Evolutionary conservation across 2,329 filamentous ascomycete species (phyloP).

Genomic region (Zasmidium angulare): DNA sequence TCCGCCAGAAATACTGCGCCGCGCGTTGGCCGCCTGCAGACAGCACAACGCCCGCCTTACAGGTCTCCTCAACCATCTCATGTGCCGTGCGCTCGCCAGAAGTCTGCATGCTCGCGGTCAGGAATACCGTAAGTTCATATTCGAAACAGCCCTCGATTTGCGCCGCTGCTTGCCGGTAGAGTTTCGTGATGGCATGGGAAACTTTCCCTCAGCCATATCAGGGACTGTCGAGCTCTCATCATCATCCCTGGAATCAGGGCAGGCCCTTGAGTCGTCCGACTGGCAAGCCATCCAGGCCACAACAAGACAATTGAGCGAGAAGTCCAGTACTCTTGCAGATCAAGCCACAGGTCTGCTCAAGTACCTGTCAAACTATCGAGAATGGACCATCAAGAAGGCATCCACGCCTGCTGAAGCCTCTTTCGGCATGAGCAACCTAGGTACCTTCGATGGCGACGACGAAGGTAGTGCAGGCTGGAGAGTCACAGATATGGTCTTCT

Average conservation of each 20-base stretch:
- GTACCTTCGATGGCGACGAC: slow-evolving; percentile 35
- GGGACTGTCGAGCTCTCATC: slow-evolving; percentile 13
- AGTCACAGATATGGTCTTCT: slow-evolving; percentile 44
- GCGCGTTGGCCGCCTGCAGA: slow-evolving; percentile 34
- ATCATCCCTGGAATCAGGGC: not conserved
- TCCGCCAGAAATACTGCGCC: slow-evolving; percentile 26
- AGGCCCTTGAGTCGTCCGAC: slow-evolving; percentile 9
- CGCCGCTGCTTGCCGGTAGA: slow-evolving; percentile 35
- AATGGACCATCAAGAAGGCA: slow-evolving; percentile 43
- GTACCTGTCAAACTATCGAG: slow-evolving; percentile 42
- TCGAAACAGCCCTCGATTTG: slow-evolving; percentile 44
- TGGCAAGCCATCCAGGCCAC: slow-evolving; percentile 39
- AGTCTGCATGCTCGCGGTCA: slow-evolving; percentile 24
- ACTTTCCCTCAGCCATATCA: slow-evolving; percentile 29
- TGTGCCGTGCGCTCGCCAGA: slow-evolving; percentile 40
- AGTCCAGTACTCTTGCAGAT: slow-evolving; percentile 36
- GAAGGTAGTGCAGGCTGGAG: slow-evolving; percentile 7
- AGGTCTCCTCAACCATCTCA: slow-evolving; percentile 41
- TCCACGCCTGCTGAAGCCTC: slow-evolving; percentile 41
- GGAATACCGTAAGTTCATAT: slow-evolving; percentile 36
- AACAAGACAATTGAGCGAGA: slow-evolving; percentile 36
- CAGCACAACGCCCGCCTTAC: slow-evolving; percentile 43
- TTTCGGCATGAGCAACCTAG: slow-evolving; percentile 50
- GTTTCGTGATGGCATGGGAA: slow-evolving; percentile 38
- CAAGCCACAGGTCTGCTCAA: slow-evolving; percentile 46